phyloP scores from a whole-genome alignment of 2,329 filamentous ascomycete species.

The Fusarium sp. region DNA sequence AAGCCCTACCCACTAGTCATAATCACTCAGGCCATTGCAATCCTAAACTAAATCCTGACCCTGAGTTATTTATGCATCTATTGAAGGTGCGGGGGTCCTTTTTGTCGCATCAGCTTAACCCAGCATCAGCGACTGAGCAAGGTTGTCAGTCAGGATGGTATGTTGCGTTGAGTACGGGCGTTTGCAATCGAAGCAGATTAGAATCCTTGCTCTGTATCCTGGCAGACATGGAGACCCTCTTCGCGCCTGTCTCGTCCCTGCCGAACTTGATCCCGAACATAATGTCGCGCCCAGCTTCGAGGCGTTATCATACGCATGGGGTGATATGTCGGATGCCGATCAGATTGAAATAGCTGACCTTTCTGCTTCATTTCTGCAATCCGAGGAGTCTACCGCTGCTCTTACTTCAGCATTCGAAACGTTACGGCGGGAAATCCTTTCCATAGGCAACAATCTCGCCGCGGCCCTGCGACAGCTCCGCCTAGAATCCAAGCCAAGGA shows the following conservation, averaged over 20 bases:
- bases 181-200: too few species aligned
- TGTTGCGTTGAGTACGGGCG: too few species aligned
- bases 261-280: not conserved
- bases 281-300: not conserved
- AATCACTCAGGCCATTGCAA: too few species aligned
- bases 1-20: too few species aligned
- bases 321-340: not conserved
- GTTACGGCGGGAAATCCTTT: not conserved
- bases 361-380: not conserved
- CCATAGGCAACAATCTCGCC: not conserved
- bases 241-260: not conserved
- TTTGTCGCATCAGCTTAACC: too few species aligned
- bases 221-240: not conserved
- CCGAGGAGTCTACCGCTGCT: not conserved
- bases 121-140: too few species aligned
- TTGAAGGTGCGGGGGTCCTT: too few species aligned
- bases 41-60: too few species aligned
- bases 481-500: not conserved
- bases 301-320: not conserved
- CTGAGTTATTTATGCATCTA: too few species aligned
- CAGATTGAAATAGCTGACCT: not conserved
- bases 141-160: too few species aligned
- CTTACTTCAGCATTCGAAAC: not conserved
- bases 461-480: not conserved
- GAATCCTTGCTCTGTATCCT: not conserved